Evolutionary conservation across 1,284 basidiomycete species (phyloP).

Genomic region (Taiwanofungus camphoratus): DNA sequence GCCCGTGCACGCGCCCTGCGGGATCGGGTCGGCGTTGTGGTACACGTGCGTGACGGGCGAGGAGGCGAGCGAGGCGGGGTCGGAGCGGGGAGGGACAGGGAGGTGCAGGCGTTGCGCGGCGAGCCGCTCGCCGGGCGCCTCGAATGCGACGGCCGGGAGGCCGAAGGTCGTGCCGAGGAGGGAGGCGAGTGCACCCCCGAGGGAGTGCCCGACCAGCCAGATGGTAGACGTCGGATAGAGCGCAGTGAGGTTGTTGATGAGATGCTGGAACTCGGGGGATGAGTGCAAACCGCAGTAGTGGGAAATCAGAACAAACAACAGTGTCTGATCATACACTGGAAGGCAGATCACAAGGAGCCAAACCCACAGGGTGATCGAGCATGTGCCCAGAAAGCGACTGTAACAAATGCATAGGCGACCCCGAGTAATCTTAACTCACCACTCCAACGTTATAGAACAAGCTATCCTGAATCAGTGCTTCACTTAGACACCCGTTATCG

Average conservation of each 20-base stretch:
- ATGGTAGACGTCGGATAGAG: slow-evolving; percentile 84
- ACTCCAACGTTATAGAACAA: slow-evolving; percentile 86
- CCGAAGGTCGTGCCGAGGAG: slow-evolving; percentile 92
- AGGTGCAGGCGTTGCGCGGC: slow-evolving; percentile 86
- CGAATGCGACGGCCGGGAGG: slow-evolving; percentile 89
- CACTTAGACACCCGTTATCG: slow-evolving; percentile 77
- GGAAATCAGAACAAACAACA: no score
- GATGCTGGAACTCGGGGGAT: no score
- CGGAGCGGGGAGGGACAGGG: slow-evolving; percentile 49
- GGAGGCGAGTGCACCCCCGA: slow-evolving; percentile 86
- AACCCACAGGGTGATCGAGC: no score
- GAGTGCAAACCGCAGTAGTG: no score
- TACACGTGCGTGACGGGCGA: slow-evolving; percentile 67
- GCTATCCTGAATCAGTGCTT: slow-evolving; percentile 84
- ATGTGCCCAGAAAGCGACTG: no score
- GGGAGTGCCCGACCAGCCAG: slow-evolving; percentile 87
- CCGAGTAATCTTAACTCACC: no score
- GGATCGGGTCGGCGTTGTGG: slow-evolving; percentile 79
- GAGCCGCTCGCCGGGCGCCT: slow-evolving; percentile 87
- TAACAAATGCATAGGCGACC: no score
- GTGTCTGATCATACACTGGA: no score
- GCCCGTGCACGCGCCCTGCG: slow-evolving; percentile 72
- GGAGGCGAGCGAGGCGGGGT: slow-evolving; percentile 12
- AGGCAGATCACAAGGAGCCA: no score
- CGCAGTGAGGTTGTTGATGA: slow-evolving; percentile 77